A percentile compares a stretch with the other conserved stretches of the same genome.
Evolutionary conservation across 2,329 filamentous ascomycete genomes (phyloP).

Genomic region (Raffaelea arxii): DNA sequence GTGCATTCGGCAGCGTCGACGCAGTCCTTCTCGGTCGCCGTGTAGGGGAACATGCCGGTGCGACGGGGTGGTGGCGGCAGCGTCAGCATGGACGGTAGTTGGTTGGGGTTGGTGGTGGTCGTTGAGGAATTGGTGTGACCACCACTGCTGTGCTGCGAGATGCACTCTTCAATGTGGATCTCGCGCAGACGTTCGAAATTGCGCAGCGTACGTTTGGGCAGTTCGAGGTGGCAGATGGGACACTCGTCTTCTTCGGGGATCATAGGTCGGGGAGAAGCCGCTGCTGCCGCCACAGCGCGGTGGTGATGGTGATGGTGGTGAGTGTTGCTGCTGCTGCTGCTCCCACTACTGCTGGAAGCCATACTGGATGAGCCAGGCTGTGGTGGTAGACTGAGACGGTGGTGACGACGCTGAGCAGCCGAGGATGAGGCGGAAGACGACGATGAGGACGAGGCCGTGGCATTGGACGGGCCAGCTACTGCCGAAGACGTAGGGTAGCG

Average conservation of each 20-base stretch:
- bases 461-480: not conserved
- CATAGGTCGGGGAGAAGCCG: slow-evolving; percentile 34
- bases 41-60: slow-evolving; percentile 54
- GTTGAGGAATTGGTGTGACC: slow-evolving; percentile 3
- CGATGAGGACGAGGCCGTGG: not conserved
- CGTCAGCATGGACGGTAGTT: not conserved
- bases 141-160: slow-evolving; percentile 37
- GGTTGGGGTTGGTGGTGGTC: slow-evolving; percentile 9
- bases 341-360: not conserved
- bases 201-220: slow-evolving; percentile 47
- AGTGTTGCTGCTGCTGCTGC: slow-evolving; percentile 2
- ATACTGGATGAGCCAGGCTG: slow-evolving; percentile 16
- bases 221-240: slow-evolving; percentile 63
- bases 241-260: slow-evolving; percentile 69
- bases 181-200: slow-evolving; percentile 47
- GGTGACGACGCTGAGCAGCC: slow-evolving; percentile 4
- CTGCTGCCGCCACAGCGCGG: not conserved
- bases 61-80: slow-evolving; percentile 29
- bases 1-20: slow-evolving; percentile 59
- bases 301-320: not conserved
- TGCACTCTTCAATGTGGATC: slow-evolving; percentile 49
- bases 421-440: slow-evolving; percentile 12
- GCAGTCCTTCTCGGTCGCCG: slow-evolving; percentile 58
- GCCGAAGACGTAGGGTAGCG: slow-evolving; percentile 20
- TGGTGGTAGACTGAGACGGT: slow-evolving; percentile 19